Base-by-base conservation (phyloP, 2,329 filamentous ascomycete genomes). In the Helicocarpus griseus region DNA sequence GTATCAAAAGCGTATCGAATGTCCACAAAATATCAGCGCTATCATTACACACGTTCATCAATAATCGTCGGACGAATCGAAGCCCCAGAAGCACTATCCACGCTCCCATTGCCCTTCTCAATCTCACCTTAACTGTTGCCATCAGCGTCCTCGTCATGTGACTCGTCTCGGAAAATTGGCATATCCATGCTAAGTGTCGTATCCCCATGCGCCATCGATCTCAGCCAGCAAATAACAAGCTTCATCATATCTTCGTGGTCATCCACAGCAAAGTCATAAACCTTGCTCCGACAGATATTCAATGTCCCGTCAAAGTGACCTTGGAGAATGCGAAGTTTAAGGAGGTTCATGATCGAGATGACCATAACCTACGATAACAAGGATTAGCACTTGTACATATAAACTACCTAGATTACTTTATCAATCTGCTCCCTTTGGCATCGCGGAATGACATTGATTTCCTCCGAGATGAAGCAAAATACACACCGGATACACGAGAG, bases 231-330 rank as follows among this genome's bases (percentile, higher is more conserved):
- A 24, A 51, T 0, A 21, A 46, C 31, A 35, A 46, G 9, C 19
- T 46, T 51, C 49, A 51, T 51, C 1, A 26, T 19, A 13, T 46
- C 17, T 24, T 51, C 40, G 21, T 51, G 29, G 24, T 51, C 24
- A 4, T 35, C 39, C 9, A 44, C 40, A 2, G 28, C 17, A 38
- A 35, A 46, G 13, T 46, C 40, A 28, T 22, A 45, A 2, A 49
- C 6, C 13, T 51, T 51, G 40, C 40, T 51, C 13, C 4, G 21
- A 8, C 40, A 26, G 21, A 38, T 28, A 11, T 46, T 14, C 2
- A 38, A 33, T 13, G n/a, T n/a, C 3, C 40, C 40, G 31, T 45
- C 24, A 22, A 51, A 51, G 39, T 49, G 24, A 9, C 48, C 36
- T 31, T 43, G 48, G 4, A 51, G 31, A 45, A 51, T 35, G 29